Evolutionary conservation across 176 grass and related monocot genomes (phyloP).

Genomic region (Musa beccarii): DNA sequence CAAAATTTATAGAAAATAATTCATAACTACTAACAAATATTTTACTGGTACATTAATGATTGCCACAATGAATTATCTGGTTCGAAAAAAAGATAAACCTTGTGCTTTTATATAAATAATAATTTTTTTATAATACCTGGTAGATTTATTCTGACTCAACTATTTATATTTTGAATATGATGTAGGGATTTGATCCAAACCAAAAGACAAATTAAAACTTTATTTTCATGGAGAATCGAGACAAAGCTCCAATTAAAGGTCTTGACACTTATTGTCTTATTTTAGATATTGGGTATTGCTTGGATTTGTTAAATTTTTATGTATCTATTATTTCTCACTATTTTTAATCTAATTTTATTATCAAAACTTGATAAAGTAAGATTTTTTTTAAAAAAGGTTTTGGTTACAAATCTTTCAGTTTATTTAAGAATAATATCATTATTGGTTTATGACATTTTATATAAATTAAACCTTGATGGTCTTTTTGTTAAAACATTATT

Average conservation of each 20-base stretch:
- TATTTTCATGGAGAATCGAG: background rate
- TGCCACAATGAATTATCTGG: too few relatives aligned
- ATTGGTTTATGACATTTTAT: background rate
- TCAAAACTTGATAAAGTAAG: background rate
- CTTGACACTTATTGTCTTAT: background rate
- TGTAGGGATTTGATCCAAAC: background rate
- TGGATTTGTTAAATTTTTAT: background rate
- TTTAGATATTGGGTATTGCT: background rate
- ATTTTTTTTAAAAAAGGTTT: background rate
- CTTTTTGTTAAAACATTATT: background rate
- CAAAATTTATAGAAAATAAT: too few relatives aligned
- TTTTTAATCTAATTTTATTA: background rate
- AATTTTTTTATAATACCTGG: background rate
- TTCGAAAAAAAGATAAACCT: too few relatives aligned
- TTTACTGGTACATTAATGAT: too few relatives aligned
- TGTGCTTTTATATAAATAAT: background rate
- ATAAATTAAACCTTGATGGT: conserved; percentile 5
- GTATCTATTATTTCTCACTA: background rate
- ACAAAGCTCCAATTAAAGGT: background rate
- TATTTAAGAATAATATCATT: background rate
- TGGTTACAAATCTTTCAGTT: background rate
- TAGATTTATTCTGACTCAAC: background rate
- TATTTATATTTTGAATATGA: background rate
- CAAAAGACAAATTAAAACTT: background rate
- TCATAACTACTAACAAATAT: too few relatives aligned